These are phyloP conservation scores for Wickerhamomyces mucosus DNA, from an alignment of 805 yeast genomes.

Conservation along the genomic window DNA sequence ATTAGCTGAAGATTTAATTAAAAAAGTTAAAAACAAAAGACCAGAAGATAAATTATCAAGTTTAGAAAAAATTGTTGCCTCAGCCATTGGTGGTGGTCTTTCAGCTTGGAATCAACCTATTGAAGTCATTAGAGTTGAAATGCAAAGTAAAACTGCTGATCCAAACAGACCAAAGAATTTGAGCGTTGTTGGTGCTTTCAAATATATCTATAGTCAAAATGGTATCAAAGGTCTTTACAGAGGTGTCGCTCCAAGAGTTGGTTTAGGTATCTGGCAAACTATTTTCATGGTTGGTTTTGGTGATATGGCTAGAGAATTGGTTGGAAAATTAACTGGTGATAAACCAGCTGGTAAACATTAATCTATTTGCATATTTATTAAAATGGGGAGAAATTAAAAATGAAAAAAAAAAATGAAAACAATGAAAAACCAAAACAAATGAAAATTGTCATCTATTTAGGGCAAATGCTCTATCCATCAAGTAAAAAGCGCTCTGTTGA, in stretches of 20 bases:
- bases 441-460: too few species aligned
- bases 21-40: conserved; percentile 50
- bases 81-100: conserved; percentile 93
- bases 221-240: conserved; percentile 89
- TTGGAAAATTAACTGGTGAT: conserved; percentile 54
- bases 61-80: conserved; percentile 72
- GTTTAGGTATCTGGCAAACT: conserved; percentile 96
- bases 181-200: conserved; percentile 65
- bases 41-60: conserved; percentile 58
- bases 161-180: conserved; percentile 93
- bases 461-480: too few species aligned
- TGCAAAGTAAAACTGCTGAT: conserved; percentile 92
- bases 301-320: conserved; percentile 76
- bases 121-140: conserved; percentile 94
- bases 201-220: conserved; percentile 71
- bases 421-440: too few species aligned
- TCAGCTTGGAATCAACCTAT: conserved; percentile 99
- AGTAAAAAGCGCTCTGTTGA: too few species aligned
- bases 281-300: conserved; percentile 98
- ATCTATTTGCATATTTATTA: too few species aligned
- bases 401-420: too few species aligned
- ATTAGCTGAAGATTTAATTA: conserved; percentile 80
- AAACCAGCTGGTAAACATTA: conserved; percentile 28
- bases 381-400: too few species aligned
- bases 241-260: conserved; percentile 96